These are phyloP conservation scores for Aureobasidium uvarum DNA, from an alignment of 2,329 filamentous ascomycete species.

Conservation along the genomic window DNA sequence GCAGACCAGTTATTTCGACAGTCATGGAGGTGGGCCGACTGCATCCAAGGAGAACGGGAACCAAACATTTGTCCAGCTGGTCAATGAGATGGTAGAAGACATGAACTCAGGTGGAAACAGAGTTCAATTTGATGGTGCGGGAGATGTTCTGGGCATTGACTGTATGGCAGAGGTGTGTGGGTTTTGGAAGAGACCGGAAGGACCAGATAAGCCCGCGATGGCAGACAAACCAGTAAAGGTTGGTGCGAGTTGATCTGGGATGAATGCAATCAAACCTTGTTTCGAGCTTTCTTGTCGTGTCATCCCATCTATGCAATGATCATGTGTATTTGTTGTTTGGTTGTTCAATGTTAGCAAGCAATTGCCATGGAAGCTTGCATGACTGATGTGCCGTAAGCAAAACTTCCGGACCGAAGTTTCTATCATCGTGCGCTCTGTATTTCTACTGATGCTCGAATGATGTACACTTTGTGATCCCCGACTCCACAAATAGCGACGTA, in stretches of 20 bases:
- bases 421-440: conserved; percentile 2
- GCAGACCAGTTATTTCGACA: conserved; percentile 33
- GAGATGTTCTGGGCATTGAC: conserved; percentile 26
- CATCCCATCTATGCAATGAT: neutral
- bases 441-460: conserved; percentile 1
- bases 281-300: neutral
- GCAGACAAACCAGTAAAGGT: neutral
- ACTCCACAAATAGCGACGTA: conserved; percentile 24
- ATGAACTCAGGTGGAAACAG: conserved; percentile 26
- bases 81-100: conserved; percentile 34
- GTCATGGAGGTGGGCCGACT: conserved; percentile 32
- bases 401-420: conserved; percentile 15
- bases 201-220: conserved; percentile 9
- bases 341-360: neutral
- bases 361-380: neutral
- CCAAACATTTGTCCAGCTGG: conserved; percentile 33
- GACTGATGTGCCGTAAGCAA: neutral
- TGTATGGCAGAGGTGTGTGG: conserved; percentile 29
- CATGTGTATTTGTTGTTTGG: neutral
- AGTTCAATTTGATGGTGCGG: conserved; percentile 26
- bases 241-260: neutral
- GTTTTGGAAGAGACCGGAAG: conserved; percentile 27
- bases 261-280: neutral
- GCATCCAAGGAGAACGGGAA: conserved; percentile 26
- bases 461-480: neutral